phyloP scores from a whole-genome alignment of 306 rosid genomes.

The Prunus armeniaca region DNA sequence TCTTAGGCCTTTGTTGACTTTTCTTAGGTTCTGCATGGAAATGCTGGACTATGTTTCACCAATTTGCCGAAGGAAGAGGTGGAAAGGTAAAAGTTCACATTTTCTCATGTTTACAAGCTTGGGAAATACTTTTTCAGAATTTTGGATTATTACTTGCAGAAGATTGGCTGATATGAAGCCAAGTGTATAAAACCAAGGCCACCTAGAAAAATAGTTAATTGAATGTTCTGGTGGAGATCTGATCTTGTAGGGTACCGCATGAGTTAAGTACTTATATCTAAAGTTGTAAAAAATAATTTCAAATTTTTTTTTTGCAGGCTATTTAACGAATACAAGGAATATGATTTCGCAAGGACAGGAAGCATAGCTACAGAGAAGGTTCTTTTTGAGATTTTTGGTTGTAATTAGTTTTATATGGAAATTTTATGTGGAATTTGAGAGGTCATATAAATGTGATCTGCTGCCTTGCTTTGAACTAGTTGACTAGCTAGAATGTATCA shows the following conservation, averaged over 20 bases:
- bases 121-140: background rate
- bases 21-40: constrained; percentile 71
- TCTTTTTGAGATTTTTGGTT: background rate
- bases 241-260: background rate
- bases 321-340: constrained; percentile 74
- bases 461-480: background rate
- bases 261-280: background rate
- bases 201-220: background rate
- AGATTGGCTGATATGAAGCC: background rate
- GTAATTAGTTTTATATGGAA: background rate
- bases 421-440: background rate
- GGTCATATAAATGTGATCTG: background rate
- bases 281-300: background rate
- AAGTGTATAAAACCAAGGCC: background rate
- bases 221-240: background rate
- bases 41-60: constrained; percentile 78
- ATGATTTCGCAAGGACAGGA: constrained; percentile 92
- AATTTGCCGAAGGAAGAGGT: constrained; percentile 75
- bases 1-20: background rate
- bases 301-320: constrained; percentile 38
- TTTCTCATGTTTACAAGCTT: background rate
- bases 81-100: constrained; percentile 52
- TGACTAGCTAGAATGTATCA: background rate
- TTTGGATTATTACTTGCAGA: background rate
- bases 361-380: constrained; percentile 71